Base-by-base conservation (phyloP, 106 monocot genomes). In the Iris macrosiphon region DNA sequence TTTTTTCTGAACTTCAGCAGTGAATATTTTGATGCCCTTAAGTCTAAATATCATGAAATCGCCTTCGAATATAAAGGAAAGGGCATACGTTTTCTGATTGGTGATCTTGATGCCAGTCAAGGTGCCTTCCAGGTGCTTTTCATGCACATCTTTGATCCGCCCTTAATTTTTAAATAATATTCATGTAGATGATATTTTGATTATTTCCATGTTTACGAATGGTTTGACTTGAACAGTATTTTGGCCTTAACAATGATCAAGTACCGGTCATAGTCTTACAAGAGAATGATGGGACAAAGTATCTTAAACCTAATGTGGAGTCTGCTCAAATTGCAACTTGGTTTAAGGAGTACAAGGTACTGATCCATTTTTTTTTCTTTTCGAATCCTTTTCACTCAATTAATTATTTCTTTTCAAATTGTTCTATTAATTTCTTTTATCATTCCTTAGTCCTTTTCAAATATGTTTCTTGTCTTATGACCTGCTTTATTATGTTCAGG, bases 251-350 rank as follows among this genome's bases (percentile, higher is more conserved):
- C 23, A 68, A 90, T 52, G 80, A 80, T 32, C 79, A 83, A 42
- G 86, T 59, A 6, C 96, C 96, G 7, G 69, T 96, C 14, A 61
- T 96, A 47, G 10, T 96, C 40, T 35, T 96, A 50, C 73, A 78
- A 62, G 73, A 72, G 24, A 67, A 28, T 60, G 79, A 80, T 56
- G 66, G 75, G 13, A 34, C 79, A 32, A 96, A 96, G 40, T 96
- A 66, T 64, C 71, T 82, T 19, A 90, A 87, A 56, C 54, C 82
- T 45, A 77, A 83, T 57, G 25, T 96, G 29, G 63, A 77, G 44
- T 72, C 85, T 52, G 72, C 63, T 63, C 63, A 86, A 40, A 78
- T 96, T 65, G 57, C 65, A 33, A 22, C 85, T 42, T 89, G 82
- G 82, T 6, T 96, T 43, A 75, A 77, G 57, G 86, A 96, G 8